These are phyloP conservation scores for Xylaria sp. DNA, from an alignment of 2,329 filamentous ascomycete genomes.

Conservation along the genomic window DNA sequence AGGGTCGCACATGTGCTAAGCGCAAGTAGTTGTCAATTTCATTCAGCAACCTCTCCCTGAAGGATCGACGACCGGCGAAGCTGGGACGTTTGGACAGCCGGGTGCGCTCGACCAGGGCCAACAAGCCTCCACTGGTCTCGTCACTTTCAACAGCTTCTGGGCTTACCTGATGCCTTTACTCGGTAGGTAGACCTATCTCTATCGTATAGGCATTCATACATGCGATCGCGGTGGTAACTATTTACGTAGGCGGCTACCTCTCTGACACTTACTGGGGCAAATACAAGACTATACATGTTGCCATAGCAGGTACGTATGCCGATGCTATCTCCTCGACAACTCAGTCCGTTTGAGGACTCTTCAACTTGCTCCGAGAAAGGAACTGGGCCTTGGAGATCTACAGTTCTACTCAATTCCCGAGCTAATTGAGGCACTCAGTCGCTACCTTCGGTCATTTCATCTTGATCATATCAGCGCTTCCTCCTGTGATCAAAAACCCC, in stretches of 20 bases:
- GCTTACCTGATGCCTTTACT: conserved; percentile 49
- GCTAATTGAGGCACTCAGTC: conserved; percentile 46
- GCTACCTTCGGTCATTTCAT: conserved; percentile 70
- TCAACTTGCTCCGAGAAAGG: background rate
- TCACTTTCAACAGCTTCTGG: conserved; percentile 50
- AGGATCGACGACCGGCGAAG: conserved; percentile 64
- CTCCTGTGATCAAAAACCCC: conserved; percentile 63
- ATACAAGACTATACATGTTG: conserved; percentile 68
- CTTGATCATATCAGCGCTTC: conserved; percentile 68
- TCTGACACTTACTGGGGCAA: conserved; percentile 69
- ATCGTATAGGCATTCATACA: background rate
- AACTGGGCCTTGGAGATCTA: background rate
- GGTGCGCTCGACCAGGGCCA: conserved; percentile 65
- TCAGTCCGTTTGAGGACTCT: background rate
- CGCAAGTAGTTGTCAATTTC: conserved; percentile 64
- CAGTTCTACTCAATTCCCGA: background rate
- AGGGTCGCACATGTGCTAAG: conserved; percentile 8
- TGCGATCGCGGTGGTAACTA: conserved; percentile 6
- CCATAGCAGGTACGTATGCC: conserved; percentile 30
- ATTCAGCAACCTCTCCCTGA: conserved; percentile 48
- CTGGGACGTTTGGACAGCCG: conserved; percentile 52
- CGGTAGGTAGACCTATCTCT: conserved; percentile 37
- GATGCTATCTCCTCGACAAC: too few species aligned
- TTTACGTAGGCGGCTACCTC: conserved; percentile 62
- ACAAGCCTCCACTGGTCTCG: conserved; percentile 45